phyloP scores from a whole-genome alignment of 2,329 filamentous ascomycete genomes.

The Penicillium sp. region DNA sequence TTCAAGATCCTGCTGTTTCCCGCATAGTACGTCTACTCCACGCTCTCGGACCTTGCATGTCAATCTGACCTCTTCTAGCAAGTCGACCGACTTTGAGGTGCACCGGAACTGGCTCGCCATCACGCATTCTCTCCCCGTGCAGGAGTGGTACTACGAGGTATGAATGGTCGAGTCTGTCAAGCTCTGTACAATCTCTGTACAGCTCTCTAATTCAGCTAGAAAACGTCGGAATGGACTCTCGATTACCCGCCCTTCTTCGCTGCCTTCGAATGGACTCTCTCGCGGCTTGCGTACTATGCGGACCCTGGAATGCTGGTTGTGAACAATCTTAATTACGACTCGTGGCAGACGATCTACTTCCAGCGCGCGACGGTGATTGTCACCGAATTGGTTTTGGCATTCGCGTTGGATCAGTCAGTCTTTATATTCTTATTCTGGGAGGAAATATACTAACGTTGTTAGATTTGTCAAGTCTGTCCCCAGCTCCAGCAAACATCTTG shows the following conservation, averaged over 20 bases:
- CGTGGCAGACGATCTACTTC: slow-evolving; percentile 91
- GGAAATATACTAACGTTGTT: slow-evolving; percentile 15
- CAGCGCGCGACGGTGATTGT: slow-evolving; percentile 83
- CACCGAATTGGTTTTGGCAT: slow-evolving; percentile 79
- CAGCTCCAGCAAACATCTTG: slow-evolving; percentile 62
- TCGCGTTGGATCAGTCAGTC: slow-evolving; percentile 69
- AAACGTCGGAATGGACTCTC: slow-evolving; percentile 98
- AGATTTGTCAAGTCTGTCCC: slow-evolving; percentile 74
- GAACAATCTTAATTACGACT: slow-evolving; percentile 77
- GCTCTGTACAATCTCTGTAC: background rate
- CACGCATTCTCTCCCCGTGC: slow-evolving; percentile 79
- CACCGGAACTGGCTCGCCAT: slow-evolving; percentile 98
- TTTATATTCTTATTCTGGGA: background rate
- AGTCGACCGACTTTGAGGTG: slow-evolving; percentile 98
- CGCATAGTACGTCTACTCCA: slow-evolving; percentile 68
- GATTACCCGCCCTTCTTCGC: slow-evolving; percentile 99
- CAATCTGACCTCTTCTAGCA: slow-evolving; percentile 52
- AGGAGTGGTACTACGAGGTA: slow-evolving; percentile 91
- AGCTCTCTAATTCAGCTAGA: slow-evolving; percentile 38
- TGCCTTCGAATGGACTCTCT: slow-evolving; percentile 90
- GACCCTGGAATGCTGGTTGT: slow-evolving; percentile 81
- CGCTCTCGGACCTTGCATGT: background rate
- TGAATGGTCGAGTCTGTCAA: slow-evolving; percentile 10
- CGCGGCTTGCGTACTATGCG: slow-evolving; percentile 69
- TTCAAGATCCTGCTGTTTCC: slow-evolving; percentile 92